These are phyloP conservation scores for Haplographium delicatum DNA, from an alignment of 495 filamentous ascomycete species.

Conservation along the genomic window DNA sequence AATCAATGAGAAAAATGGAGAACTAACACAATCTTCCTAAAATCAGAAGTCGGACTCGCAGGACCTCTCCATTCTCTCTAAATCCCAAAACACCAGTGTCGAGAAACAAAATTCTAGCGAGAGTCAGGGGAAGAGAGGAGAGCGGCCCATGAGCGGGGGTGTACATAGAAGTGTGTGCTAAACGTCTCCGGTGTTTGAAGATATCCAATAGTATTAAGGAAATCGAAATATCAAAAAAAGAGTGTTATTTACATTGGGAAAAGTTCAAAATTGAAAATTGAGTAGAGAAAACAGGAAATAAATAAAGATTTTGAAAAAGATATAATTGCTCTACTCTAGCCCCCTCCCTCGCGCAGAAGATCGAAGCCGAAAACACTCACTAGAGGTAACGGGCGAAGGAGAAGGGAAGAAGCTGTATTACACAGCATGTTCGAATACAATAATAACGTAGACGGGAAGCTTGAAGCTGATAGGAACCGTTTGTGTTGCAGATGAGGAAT, in stretches of 20 bases:
- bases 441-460: no score
- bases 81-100: conserved; percentile 18
- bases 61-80: conserved; percentile 32
- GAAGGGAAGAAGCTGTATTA: no score
- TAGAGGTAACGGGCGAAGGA: no score
- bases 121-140: conserved; percentile 23
- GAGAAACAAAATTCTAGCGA: conserved; percentile 30
- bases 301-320: no score
- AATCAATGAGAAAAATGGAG: not conserved
- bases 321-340: no score
- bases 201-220: not conserved
- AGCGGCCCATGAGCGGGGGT: conserved; percentile 48
- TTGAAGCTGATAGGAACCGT: no score
- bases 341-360: no score
- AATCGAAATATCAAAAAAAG: not conserved
- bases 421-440: no score
- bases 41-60: conserved; percentile 17
- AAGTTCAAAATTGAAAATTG: no score
- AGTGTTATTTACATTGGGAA: not conserved
- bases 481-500: no score
- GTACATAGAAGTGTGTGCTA: conserved; percentile 57
- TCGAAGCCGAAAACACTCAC: no score
- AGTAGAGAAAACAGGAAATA: no score
- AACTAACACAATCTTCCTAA: not conserved
- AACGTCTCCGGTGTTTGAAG: not conserved